Evolutionary conservation across 2,329 filamentous ascomycete genomes (phyloP), one percentile per base, ranked within the genome.

Genomic region (Zymoseptoria ardabiliae): DNA sequence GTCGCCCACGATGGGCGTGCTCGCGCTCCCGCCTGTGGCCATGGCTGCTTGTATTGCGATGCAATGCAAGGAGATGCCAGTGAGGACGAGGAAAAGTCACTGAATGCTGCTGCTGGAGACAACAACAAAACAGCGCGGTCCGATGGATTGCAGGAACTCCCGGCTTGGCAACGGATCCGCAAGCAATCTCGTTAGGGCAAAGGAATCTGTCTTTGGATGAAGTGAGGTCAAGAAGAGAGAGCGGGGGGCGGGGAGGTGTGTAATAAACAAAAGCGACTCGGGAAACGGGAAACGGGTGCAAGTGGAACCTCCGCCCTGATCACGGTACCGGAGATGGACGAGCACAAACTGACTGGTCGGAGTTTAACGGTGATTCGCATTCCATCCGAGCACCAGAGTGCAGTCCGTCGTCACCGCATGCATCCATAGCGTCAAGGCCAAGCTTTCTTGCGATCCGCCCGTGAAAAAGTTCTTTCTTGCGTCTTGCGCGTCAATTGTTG

Each of bases 1-100:
- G 28, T 61, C 56, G 41, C 56, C 55, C 35, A 55, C 52, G 35
- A 50, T 48, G 35, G 52, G 56, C 17, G 28, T 19, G 22, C 28
- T n/a, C 30, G 53, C 53, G 11, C 55, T 28, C 9, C 35, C 53
- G 10, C 49, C 35, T 4, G 51, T 19, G 20, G 22, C 51, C 51
- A 53, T 53, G 51, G 28, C 22, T 30, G 51, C 22, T 13, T 17
- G 35, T 45, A 45, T 45, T 45, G 35, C 13, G 17, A 45, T 17
- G 35, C 35, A 45, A 45, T 45, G 17, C 35, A n/a, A n/a, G 35
- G 13, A 45, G 35, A 45, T 45, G 35, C 35, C 35, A 45, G 35
- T 45, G 13, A 17, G 35, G 17, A n/a, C 35, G 11, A 45, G 17
- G 35, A 45, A n/a, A 17, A n/a, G 35, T 45, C 35, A 45, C 13